Evolutionary conservation across 1,139 yeast genomes (phyloP).

Genomic region (Pichia sp.): DNA sequence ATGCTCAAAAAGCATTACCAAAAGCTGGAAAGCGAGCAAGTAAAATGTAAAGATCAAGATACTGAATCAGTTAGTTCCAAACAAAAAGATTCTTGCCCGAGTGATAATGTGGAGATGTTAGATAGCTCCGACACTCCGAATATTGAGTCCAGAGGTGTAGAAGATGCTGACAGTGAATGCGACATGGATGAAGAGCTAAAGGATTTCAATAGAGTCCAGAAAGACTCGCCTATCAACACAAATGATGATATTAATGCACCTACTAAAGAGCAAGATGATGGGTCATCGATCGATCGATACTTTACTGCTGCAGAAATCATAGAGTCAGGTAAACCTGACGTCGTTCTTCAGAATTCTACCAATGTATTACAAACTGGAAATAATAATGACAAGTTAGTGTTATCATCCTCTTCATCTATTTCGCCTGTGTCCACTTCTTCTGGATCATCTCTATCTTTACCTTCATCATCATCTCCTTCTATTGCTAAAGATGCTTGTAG

Average conservation of each 20-base stretch:
- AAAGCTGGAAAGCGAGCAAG: neutral
- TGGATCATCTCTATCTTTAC: neutral
- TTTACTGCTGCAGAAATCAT: constrained; percentile 7
- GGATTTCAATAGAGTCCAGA: neutral
- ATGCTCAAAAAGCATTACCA: neutral
- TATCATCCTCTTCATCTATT: constrained; percentile 4
- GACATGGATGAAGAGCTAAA: neutral
- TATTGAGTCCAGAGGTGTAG: neutral
- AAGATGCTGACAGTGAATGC: neutral
- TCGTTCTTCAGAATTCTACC: neutral
- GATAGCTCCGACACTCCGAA: neutral
- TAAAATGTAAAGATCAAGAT: neutral
- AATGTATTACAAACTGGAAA: neutral
- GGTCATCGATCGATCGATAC: constrained; percentile 10
- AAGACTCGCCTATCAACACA: neutral
- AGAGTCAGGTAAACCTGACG: neutral
- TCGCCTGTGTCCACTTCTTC: constrained; percentile 5
- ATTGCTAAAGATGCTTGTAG: neutral
- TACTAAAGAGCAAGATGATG: neutral
- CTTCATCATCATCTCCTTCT: neutral
- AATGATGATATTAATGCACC: neutral
- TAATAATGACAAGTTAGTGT: neutral
- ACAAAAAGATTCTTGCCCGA: neutral
- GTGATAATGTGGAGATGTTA: neutral
- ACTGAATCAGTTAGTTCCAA: neutral